A percentile compares a stretch with the other conserved stretches of the same genome.
Evolutionary conservation across 2,329 filamentous ascomycete species (phyloP).

Genomic region (Sporothrix sp.): DNA sequence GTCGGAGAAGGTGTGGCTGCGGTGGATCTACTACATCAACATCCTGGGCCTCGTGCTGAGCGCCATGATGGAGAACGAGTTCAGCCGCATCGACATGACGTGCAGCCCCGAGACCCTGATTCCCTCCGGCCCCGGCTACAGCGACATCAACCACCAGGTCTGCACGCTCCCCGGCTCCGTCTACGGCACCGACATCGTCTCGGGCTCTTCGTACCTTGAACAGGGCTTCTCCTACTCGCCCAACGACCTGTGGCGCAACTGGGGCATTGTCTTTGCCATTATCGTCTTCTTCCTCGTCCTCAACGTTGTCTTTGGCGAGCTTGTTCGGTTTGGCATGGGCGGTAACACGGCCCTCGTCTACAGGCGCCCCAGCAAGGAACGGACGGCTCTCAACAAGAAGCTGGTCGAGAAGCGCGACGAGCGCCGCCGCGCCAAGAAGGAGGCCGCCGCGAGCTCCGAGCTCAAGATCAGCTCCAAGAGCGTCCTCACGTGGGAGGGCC

Average conservation of each 20-base stretch:
- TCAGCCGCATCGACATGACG: conserved; percentile 55
- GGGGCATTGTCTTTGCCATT: conserved; percentile 67
- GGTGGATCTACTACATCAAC: conserved; percentile 79
- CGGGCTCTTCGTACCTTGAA: conserved; percentile 59
- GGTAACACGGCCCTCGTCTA: conserved; percentile 76
- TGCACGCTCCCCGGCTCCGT: conserved; percentile 69
- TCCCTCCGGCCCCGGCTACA: conserved; percentile 60
- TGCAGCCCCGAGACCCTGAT: conserved; percentile 61
- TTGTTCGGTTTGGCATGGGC: conserved; percentile 66
- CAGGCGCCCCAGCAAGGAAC: conserved; percentile 58
- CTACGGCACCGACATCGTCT: conserved; percentile 53
- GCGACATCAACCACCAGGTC: conserved; percentile 62
- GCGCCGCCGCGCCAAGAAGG: conserved; percentile 37
- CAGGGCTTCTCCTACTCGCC: conserved; percentile 58
- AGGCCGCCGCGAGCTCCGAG: conserved; percentile 35
- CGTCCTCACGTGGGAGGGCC: conserved; percentile 76
- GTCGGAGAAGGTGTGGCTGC: conserved; percentile 62
- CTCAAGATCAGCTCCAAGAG: conserved; percentile 50
- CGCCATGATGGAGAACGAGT: conserved; percentile 80
- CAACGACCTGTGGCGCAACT: conserved; percentile 69
- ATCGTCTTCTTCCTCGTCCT: conserved; percentile 65
- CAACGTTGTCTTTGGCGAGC: conserved; percentile 71
- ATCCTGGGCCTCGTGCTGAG: conserved; percentile 62
- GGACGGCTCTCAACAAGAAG: conserved; percentile 53
- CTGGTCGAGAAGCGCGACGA: conserved; percentile 50